Evolutionary conservation across 164 flowering plant genomes (phyloP).

Genomic region (Sextonia rubra): DNA sequence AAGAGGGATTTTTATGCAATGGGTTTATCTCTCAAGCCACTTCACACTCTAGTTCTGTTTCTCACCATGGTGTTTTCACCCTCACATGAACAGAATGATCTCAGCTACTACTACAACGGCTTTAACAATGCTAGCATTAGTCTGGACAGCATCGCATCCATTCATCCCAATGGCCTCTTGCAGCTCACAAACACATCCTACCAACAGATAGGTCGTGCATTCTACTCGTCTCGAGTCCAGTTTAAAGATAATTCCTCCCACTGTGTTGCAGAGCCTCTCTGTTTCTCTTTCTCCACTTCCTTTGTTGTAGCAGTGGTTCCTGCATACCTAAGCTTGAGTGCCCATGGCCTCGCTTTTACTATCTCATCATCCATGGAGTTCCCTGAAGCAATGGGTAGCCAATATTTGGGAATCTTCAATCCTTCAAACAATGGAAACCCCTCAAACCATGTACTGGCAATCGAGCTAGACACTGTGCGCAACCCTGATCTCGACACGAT

Average conservation of each 20-base stretch:
- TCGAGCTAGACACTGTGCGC: constrained; percentile 17
- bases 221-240: constrained; percentile 11
- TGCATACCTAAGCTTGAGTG: not conserved
- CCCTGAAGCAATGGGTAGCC: constrained; percentile 7
- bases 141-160: constrained; percentile 20
- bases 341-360: constrained; percentile 24
- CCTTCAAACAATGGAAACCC: not conserved
- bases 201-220: constrained; percentile 20
- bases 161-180: constrained; percentile 32
- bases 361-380: constrained; percentile 15
- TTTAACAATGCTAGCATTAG: constrained; percentile 23
- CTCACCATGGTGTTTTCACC: not conserved
- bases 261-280: not conserved
- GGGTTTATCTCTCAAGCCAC: not conserved
- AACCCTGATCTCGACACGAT: constrained; percentile 13
- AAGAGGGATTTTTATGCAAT: not conserved
- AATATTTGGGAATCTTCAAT: constrained; percentile 25
- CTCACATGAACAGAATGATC: constrained; percentile 1
- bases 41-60: not conserved
- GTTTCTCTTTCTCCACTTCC: constrained; percentile 21
- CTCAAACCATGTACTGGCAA: constrained; percentile 16
- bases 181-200: constrained; percentile 33
- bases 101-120: constrained; percentile 29
- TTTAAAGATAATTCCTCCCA: constrained; percentile 12
- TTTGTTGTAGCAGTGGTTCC: constrained; percentile 18